Base-by-base conservation (phyloP, 1,284 basidiomycete species). In the Ganoderma leucocontextum region DNA sequence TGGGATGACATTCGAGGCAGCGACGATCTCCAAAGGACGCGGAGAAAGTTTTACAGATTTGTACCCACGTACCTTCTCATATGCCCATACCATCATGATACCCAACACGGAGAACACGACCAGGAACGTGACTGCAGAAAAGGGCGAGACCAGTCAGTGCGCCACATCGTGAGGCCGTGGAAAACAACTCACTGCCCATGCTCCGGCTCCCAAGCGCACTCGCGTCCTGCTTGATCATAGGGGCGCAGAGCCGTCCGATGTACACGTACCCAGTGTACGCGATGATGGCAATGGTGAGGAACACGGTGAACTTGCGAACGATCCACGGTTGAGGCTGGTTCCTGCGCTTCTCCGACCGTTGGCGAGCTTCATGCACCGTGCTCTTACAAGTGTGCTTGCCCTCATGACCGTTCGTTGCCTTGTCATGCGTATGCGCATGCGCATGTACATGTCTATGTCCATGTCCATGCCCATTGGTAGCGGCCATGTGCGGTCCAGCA, bases 31-130 rank as follows among this genome's bases (percentile, higher is more conserved):
- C 22, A 33, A 29, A 15, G 29, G 25, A 53, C 5, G 22, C n/a
- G 22, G 22, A 7, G 39, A 19, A 25, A 17, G 19, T 6, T n/a
- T n/a, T 44, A n/a, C 38, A 64, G 9, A 33, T 49, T 36, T 39
- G 6, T 3, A 25, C 0, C 25, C 4, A 75, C 80, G 60, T 65
- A 92, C 92, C 84, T 86, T 89, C 22, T 84, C 69, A 78, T 94
- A 95, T 4, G 88, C 83, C 92, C 92, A 94, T 0, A 89, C 64
- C 82, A 89, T 87, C 87, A 93, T 90, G n/a, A 90, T 71, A 63
- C 85, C 89, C 17, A 94, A 75, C 2, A 91, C 70, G 47, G 82
- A 82, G 73, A 89, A 93, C 2, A 87, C 83, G 0, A 85, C 81
- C 38, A 93, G 75, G 59, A 90, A 83, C 0, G 82, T 87, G 67